Evolutionary conservation across 495 filamentous ascomycete species (phyloP).

Genomic region (Trichoderma erinaceum): DNA sequence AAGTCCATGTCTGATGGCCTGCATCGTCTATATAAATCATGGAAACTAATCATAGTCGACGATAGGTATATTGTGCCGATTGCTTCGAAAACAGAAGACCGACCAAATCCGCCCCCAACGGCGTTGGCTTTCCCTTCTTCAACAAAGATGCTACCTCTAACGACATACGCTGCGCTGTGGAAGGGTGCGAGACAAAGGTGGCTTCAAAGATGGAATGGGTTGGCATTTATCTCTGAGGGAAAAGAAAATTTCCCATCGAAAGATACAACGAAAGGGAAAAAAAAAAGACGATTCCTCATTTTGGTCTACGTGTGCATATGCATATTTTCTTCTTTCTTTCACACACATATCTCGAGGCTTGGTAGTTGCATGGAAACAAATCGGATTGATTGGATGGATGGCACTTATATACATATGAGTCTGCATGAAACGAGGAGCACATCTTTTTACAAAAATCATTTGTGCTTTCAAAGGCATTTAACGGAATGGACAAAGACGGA

Average conservation of each 20-base stretch:
- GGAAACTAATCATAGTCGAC: background rate
- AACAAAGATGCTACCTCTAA: conserved; percentile 23
- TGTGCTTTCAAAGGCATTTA: too few species aligned
- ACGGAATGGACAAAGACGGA: too few species aligned
- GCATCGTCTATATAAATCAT: background rate
- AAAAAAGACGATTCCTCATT: background rate
- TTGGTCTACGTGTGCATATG: background rate
- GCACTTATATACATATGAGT: too few species aligned
- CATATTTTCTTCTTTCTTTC: background rate
- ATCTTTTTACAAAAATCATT: too few species aligned
- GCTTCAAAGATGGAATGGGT: conserved; percentile 36
- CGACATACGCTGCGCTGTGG: conserved; percentile 36
- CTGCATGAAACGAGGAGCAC: too few species aligned
- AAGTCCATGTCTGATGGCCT: background rate
- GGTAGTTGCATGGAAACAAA: too few species aligned
- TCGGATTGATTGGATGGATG: too few species aligned
- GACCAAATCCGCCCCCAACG: conserved; percentile 17
- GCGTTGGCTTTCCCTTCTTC: conserved; percentile 1
- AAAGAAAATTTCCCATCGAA: background rate
- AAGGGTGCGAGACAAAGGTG: conserved; percentile 37
- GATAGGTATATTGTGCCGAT: conserved; percentile 40
- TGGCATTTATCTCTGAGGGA: conserved; percentile 34
- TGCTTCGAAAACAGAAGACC: conserved; percentile 39
- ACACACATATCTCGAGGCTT: too few species aligned
- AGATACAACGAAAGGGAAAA: too few species aligned